Conservation (phyloP, 2,329 filamentous ascomycete genomes). For the Cladorrhinum sp. region DNA sequence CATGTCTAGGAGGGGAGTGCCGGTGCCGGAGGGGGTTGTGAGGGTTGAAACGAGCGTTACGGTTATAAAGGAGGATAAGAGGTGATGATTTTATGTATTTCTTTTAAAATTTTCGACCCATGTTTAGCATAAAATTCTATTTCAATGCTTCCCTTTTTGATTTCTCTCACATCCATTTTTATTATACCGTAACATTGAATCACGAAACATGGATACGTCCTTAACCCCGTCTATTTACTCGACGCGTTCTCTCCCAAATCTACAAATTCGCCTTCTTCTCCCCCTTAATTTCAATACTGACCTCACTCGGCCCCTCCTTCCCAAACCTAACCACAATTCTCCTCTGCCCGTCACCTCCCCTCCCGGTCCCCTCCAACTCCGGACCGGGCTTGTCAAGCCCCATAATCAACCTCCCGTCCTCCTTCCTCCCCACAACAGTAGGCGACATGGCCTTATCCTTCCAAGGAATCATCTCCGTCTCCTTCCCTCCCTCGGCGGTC, state of each 20-base stretch:
- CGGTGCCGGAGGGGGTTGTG: constrained; percentile 2
- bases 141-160: no score
- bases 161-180: no score
- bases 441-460: constrained; percentile 61
- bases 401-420: constrained; percentile 49
- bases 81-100: neutral
- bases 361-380: constrained; percentile 47
- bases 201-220: no score
- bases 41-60: constrained; percentile 8
- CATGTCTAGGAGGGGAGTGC: neutral
- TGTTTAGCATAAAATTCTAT: no score
- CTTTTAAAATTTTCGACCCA: no score
- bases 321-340: constrained; percentile 56
- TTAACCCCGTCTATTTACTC: no score
- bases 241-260: no score
- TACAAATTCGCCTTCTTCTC: constrained; percentile 53
- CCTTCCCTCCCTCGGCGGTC: constrained; percentile 36
- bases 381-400: constrained; percentile 56
- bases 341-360: constrained; percentile 56
- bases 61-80: constrained; percentile 1
- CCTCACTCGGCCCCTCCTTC: constrained; percentile 43
- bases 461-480: constrained; percentile 51
- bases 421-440: constrained; percentile 41
- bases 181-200: no score
- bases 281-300: constrained; percentile 34